phyloP scores from a whole-genome alignment of 192 early-diverging fungal species.

The Entomortierella beljakovae region DNA sequence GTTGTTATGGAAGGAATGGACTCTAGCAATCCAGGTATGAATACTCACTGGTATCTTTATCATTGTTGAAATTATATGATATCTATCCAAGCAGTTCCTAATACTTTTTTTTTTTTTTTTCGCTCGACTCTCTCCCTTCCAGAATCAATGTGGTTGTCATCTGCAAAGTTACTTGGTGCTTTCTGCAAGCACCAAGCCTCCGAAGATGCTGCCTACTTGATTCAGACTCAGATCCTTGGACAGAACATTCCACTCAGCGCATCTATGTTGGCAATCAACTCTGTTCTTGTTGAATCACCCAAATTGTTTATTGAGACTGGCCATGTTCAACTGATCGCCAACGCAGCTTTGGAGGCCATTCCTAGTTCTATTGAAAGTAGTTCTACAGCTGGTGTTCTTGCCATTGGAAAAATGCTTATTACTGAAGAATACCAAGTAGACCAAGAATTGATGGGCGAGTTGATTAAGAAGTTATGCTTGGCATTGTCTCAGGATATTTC shows the following conservation, averaged over 20 bases:
- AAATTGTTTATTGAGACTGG: constrained; percentile 55
- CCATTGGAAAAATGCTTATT: constrained; percentile 63
- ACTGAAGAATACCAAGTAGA: constrained; percentile 60
- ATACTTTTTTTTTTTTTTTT: neutral
- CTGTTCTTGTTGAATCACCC: constrained; percentile 61
- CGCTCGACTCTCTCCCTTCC: neutral
- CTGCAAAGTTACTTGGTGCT: constrained; percentile 71
- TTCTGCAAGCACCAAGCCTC: constrained; percentile 64
- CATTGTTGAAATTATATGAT: no score
- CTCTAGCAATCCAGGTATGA: constrained; percentile 49
- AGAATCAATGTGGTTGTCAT: constrained; percentile 66
- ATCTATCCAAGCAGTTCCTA: neutral
- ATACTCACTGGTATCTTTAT: no score
- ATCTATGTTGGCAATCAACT: constrained; percentile 60
- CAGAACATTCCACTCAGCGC: constrained; percentile 43
- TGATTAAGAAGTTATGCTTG: constrained; percentile 42
- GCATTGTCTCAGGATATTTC: constrained; percentile 41
- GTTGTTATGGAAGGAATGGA: constrained; percentile 72
- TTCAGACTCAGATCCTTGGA: constrained; percentile 56
- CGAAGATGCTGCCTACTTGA: constrained; percentile 60
- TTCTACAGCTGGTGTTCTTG: constrained; percentile 64
- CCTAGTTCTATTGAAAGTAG: constrained; percentile 50
- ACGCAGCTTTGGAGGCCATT: constrained; percentile 38
- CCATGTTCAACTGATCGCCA: constrained; percentile 47
- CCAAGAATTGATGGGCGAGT: constrained; percentile 38